These are phyloP conservation scores for Panaeolus papilionaceus DNA, from an alignment of 768 basidiomycete genomes.

Conservation along the genomic window DNA sequence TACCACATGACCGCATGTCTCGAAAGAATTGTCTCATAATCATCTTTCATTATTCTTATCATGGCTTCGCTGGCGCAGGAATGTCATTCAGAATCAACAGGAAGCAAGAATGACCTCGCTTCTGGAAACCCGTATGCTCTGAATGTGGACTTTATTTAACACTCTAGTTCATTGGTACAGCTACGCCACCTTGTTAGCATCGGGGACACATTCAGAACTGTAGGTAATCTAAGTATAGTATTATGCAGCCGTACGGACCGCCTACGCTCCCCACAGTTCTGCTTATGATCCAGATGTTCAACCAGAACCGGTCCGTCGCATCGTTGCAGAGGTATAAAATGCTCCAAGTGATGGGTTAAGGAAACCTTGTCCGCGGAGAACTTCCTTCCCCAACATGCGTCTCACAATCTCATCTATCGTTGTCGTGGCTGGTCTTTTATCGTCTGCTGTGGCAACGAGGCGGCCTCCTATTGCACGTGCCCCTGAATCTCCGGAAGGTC, in stretches of 20 bases:
- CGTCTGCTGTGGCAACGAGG: neutral
- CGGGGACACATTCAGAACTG: neutral
- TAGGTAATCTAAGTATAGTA: neutral
- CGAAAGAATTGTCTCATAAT: neutral
- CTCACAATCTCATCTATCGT: neutral
- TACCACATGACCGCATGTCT: neutral
- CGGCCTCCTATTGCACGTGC: neutral
- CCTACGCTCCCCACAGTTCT: neutral
- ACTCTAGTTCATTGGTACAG: neutral
- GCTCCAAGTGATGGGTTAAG: neutral
- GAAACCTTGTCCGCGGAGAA: neutral
- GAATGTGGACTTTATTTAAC: slow-evolving; percentile 1
- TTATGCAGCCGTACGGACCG: slow-evolving; percentile 1
- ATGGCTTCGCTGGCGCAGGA: neutral
- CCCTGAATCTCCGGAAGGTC: neutral
- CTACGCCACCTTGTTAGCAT: neutral
- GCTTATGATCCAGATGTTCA: neutral
- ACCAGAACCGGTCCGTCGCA: neutral
- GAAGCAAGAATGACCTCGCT: neutral
- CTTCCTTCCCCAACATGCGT: slow-evolving; percentile 7
- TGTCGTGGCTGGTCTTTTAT: neutral
- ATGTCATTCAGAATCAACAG: neutral
- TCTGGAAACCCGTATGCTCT: neutral
- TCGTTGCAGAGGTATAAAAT: neutral
- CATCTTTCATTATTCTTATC: neutral